Percentiles rank a stretch among this genome's conserved stretches.
phyloP scores from a whole-genome alignment of 1,139 yeast species.

The Taphrina betulina region DNA sequence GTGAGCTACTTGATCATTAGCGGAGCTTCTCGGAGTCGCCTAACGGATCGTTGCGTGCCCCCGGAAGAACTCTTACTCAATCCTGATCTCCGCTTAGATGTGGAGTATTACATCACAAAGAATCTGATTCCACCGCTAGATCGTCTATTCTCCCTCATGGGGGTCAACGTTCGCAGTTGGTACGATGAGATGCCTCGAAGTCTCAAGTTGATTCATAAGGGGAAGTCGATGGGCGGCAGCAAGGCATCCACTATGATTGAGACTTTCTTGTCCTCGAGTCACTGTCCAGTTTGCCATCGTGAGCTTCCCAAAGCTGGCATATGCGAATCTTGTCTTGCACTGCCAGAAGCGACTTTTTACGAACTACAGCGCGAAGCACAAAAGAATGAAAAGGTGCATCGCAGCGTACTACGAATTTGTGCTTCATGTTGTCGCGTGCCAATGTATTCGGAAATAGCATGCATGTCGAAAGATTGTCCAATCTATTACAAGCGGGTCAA shows the following conservation, averaged over 20 bases:
- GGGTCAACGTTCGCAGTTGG: conserved; percentile 79
- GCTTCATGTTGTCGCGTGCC: conserved; percentile 42
- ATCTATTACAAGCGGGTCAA: conserved; percentile 46
- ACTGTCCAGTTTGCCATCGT: conserved; percentile 39
- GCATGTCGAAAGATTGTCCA: conserved; percentile 51
- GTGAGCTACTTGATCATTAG: conserved; percentile 79
- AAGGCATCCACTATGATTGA: conserved; percentile 25
- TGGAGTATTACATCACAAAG: conserved; percentile 78
- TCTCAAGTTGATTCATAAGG: conserved; percentile 40
- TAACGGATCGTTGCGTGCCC: conserved; percentile 74
- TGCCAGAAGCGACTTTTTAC: conserved; percentile 17
- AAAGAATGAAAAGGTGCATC: conserved; percentile 37
- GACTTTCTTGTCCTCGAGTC: conserved; percentile 40
- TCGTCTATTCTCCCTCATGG: conserved; percentile 75
- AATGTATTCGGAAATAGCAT: conserved; percentile 40
- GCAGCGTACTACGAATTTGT: conserved; percentile 43
- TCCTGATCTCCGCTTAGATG: conserved; percentile 52
- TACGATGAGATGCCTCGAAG: conserved; percentile 62
- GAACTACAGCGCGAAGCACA: conserved; percentile 18
- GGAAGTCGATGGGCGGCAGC: neutral
- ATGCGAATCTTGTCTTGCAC: conserved; percentile 29
- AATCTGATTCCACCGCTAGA: conserved; percentile 87
- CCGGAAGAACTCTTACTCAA: conserved; percentile 67
- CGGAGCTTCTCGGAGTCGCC: conserved; percentile 62
- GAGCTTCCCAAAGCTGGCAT: conserved; percentile 31